Conservation (phyloP, 2,329 filamentous ascomycete genomes). For the Fusarium chlamydosporum region DNA sequence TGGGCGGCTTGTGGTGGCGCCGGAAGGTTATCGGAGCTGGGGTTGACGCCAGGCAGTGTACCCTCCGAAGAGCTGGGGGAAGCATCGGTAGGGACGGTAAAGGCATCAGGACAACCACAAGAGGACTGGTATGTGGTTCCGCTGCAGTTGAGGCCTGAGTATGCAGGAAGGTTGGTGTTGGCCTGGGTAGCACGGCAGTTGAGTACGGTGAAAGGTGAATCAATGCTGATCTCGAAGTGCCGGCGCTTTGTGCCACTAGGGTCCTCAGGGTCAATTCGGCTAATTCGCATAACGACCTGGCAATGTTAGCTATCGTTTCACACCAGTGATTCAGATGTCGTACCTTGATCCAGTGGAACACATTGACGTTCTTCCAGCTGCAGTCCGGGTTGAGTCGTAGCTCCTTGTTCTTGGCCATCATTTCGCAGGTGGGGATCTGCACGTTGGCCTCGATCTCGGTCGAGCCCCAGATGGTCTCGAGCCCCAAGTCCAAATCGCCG, state of each 20-base stretch:
- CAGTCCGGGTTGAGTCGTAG: slow-evolving; percentile 86
- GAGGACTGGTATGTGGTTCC: slow-evolving; percentile 61
- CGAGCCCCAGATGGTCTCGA: slow-evolving; percentile 82
- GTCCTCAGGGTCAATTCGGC: slow-evolving; percentile 83
- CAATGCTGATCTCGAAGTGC: slow-evolving; percentile 96
- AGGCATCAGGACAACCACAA: slow-evolving; percentile 68
- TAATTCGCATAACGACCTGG: slow-evolving; percentile 92
- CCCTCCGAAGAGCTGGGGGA: slow-evolving; percentile 76
- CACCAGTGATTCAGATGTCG: slow-evolving; percentile 43
- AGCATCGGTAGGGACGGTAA: slow-evolving; percentile 69
- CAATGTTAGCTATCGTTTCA: slow-evolving; percentile 4
- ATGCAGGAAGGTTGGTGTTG: slow-evolving; percentile 88
- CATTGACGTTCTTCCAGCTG: slow-evolving; percentile 93
- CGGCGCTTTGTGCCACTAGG: slow-evolving; percentile 79
- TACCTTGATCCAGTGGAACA: slow-evolving; percentile 97
- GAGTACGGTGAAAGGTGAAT: slow-evolving; percentile 93
- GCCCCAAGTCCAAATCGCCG: slow-evolving; percentile 79
- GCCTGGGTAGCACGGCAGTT: slow-evolving; percentile 94
- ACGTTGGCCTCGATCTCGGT: slow-evolving; percentile 97
- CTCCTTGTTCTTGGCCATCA: slow-evolving; percentile 80
- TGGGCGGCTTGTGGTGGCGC: slow-evolving; percentile 71
- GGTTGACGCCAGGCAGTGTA: slow-evolving; percentile 60
- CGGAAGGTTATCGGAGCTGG: slow-evolving; percentile 56
- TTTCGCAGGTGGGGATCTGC: slow-evolving; percentile 88
- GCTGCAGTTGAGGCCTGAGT: slow-evolving; percentile 69